Base-by-base conservation (phyloP, 495 filamentous ascomycete genomes). In the Neurospora sp. region DNA sequence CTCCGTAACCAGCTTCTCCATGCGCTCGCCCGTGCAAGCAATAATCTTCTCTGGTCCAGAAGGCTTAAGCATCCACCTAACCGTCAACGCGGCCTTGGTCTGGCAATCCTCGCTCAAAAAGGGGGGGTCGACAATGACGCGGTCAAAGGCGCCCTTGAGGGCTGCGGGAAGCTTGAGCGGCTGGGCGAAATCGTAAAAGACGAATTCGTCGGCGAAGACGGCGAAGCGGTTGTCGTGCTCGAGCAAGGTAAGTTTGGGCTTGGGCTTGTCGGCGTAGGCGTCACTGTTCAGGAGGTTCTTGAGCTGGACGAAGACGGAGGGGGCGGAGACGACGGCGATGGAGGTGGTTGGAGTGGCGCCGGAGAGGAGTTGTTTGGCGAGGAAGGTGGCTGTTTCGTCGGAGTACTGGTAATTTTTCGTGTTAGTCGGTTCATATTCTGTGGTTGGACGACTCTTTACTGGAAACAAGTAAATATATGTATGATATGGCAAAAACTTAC, bases 21-120 rank as follows among this genome's bases (percentile, higher is more conserved):
- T 89, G 44, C 87, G 83, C 81, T 93, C 91, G 41, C 92, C 92
- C 0, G 92, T 94, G 81, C 90, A 92, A 47, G 93, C 76, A 40
- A 94, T 86, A 40, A 93, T 76, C 22, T 70, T 41, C 45, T 42
- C 70, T 45, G 12, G 71, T 18, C 3, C 38, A 38, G 41, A 42
- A 10, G 81, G 71, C 41, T 85, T 88, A 40, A 86, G 81, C 38
- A 94, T 83, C 89, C 89, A 94, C 31, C 90, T 87, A 5, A 90
- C 86, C 1, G 92, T 93, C 73, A 94, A 80, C 4, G 92, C 92
- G 22, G 89, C 91, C 84, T 94, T 94, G 0, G 91, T 92, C 74
- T 95, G 92, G 78, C 92, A 95, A 73, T 95, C 91, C 74, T 91
- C 86, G 75, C 87, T 91, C 8, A 94, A 81, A 73, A 94, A 95